Evolutionary conservation across 768 basidiomycete species (phyloP).

Genomic region (Cantharellus cinnabarinus): DNA sequence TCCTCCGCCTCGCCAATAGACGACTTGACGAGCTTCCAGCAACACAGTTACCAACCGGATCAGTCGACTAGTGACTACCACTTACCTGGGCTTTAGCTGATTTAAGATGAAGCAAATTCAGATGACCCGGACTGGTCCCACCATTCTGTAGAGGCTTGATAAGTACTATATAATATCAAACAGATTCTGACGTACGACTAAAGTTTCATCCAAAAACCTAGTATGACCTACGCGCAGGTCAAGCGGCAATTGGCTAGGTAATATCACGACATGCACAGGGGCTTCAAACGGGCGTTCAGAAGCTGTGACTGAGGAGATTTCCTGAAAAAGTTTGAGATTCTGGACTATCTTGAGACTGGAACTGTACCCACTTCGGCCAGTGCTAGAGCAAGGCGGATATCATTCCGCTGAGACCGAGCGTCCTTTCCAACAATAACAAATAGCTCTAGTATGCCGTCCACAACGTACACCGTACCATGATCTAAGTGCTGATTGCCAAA

Average conservation of each 20-base stretch:
- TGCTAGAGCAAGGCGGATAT: slow-evolving; percentile 42
- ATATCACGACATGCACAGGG: slow-evolving; percentile 47
- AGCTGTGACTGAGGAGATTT: slow-evolving; percentile 32
- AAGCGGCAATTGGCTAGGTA: slow-evolving; percentile 54
- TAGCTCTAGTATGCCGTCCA: slow-evolving; percentile 64
- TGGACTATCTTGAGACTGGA: background rate
- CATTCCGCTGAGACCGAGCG: slow-evolving; percentile 37
- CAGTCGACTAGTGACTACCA: background rate
- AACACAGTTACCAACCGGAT: too few species aligned
- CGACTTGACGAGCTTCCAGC: too few species aligned
- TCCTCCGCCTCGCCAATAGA: too few species aligned
- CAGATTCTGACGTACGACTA: slow-evolving; percentile 26
- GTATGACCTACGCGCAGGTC: slow-evolving; percentile 42
- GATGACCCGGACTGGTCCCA: slow-evolving; percentile 42
- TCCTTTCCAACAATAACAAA: slow-evolving; percentile 51
- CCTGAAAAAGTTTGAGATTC: slow-evolving; percentile 18
- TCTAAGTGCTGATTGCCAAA: slow-evolving; percentile 16
- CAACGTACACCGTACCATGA: slow-evolving; percentile 32
- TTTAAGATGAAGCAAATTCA: slow-evolving; percentile 43
- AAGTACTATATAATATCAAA: background rate
- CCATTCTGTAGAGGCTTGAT: slow-evolving; percentile 21
- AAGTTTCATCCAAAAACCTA: slow-evolving; percentile 45
- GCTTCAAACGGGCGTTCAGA: slow-evolving; percentile 44
- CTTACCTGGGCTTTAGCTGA: slow-evolving; percentile 45
- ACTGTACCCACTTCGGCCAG: slow-evolving; percentile 29